Evolutionary conservation across 1,139 yeast genomes (phyloP), one percentile per base, ranked within the genome.

Genomic region (Scheffersomyces segobiensis): DNA sequence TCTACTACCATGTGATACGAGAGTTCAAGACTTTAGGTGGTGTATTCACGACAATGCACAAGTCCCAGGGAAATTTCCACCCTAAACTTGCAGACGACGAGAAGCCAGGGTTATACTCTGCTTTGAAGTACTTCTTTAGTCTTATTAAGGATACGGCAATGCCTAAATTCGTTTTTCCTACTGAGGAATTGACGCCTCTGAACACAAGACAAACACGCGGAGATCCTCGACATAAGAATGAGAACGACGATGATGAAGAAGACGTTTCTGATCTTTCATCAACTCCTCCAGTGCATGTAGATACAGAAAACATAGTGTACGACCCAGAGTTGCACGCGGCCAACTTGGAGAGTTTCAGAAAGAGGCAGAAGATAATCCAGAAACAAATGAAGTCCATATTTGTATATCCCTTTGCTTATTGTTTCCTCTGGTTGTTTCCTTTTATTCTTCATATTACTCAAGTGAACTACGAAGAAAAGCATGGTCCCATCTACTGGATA

Each of bases 341-440:
- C 56, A 85, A 87, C 59, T 79, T 87, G 71, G 80, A 79, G 53
- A 82, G 80, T 62, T 88, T 89, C 74, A 81, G 86, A 61, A 74
- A 78, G 58, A 79, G 95, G 42, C 87, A 91, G 63, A 73, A 81
- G 49, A 81, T 85, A 63, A 90, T 93, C 58, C 87, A 88, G 67
- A 87, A 87, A 60, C 97, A 92, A 72, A 87, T 91, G 83, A 87
- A 87, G 64, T 81, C 89, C 20, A 88, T 93, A 55, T 91, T 93
- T 71, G 81, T 93, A 50, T 93, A 93, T 70, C 98, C 98, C 1
- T 76, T 89, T 50, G 90, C 97, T 0, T 93, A 91, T 71, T 79
- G 90, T 57, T 78, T 90, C 50, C 74, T 92, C 54, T 92, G 97
- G 97, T 70, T 88, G 18, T 88, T 91, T 63, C 97, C 97, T 0